Evolutionary conservation across 106 monocot genomes (phyloP).

Genomic region (Amphibolis antarctica): DNA sequence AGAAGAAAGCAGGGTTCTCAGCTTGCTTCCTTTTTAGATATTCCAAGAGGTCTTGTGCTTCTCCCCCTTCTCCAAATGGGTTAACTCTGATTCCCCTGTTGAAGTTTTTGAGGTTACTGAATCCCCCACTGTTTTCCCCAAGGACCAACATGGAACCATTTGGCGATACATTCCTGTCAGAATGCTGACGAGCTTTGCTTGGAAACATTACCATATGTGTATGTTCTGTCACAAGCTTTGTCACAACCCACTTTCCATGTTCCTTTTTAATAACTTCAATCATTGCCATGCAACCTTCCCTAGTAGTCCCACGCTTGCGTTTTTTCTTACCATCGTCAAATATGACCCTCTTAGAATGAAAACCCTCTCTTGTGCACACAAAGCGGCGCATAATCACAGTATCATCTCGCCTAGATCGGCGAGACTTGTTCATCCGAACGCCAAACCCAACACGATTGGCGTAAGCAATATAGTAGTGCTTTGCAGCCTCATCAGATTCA

Average conservation of each 20-base stretch:
- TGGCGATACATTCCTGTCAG: not conserved
- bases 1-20: conserved; percentile 77
- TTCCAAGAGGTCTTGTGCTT: conserved; percentile 56
- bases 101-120: conserved; percentile 37
- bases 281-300: conserved; percentile 96
- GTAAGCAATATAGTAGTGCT: conserved; percentile 70
- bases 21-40: conserved; percentile 76
- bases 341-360: conserved; percentile 69
- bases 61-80: conserved; percentile 75
- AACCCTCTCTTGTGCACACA: conserved; percentile 86
- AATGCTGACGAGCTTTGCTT: conserved; percentile 21
- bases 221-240: conserved; percentile 71
- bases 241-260: conserved; percentile 72
- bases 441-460: conserved; percentile 63
- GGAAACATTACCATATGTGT: conserved; percentile 53
- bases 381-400: conserved; percentile 86
- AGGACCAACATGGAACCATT: conserved; percentile 9
- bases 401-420: conserved; percentile 71
- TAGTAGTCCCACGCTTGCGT: conserved; percentile 49
- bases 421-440: conserved; percentile 76
- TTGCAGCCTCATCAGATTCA: conserved; percentile 65
- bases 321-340: conserved; percentile 91
- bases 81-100: conserved; percentile 62
- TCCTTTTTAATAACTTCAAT: conserved; percentile 78
- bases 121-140: conserved; percentile 31